A percentile compares a stretch with the other conserved stretches of the same genome.
These are phyloP conservation scores for Collybia nuda DNA, from an alignment of 768 basidiomycete species.

Conservation along the genomic window DNA sequence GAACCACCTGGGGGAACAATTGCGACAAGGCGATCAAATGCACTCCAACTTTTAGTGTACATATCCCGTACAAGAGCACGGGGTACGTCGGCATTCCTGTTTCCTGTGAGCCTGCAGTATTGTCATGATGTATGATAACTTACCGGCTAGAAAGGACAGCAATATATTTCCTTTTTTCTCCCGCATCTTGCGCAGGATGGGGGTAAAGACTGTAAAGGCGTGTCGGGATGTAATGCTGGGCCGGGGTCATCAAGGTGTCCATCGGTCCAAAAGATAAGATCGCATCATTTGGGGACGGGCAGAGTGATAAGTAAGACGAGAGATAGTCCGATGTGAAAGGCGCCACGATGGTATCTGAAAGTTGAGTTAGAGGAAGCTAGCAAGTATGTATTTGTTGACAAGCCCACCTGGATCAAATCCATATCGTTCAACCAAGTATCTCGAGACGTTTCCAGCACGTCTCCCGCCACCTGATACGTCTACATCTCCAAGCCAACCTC, in stretches of 20 bases:
- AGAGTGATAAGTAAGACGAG: constrained; percentile 74
- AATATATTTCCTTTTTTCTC: constrained; percentile 74
- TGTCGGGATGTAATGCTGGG: constrained; percentile 72
- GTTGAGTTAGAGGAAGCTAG: background rate
- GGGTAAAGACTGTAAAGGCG: constrained; percentile 74
- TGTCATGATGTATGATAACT: constrained; percentile 6
- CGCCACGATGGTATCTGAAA: constrained; percentile 65
- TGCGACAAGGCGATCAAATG: constrained; percentile 84
- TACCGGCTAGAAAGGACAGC: constrained; percentile 72
- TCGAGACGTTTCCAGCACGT: constrained; percentile 63
- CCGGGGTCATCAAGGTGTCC: constrained; percentile 75
- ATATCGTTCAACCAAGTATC: constrained; percentile 78
- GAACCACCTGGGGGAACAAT: constrained; percentile 91
- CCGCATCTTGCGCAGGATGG: constrained; percentile 78
- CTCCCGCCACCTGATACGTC: constrained; percentile 65
- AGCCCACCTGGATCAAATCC: constrained; percentile 72
- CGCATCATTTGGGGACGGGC: constrained; percentile 70
- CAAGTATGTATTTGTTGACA: constrained; percentile 3
- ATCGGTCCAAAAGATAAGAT: constrained; percentile 81
- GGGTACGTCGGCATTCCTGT: constrained; percentile 81
- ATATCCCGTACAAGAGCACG: constrained; percentile 83
- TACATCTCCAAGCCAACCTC: constrained; percentile 83
- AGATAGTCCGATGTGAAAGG: constrained; percentile 80
- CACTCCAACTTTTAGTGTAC: constrained; percentile 94
- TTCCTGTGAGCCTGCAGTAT: constrained; percentile 1